Evolutionary conservation across 495 filamentous ascomycete genomes (phyloP).

Genomic region (Daldinia concentrica): DNA sequence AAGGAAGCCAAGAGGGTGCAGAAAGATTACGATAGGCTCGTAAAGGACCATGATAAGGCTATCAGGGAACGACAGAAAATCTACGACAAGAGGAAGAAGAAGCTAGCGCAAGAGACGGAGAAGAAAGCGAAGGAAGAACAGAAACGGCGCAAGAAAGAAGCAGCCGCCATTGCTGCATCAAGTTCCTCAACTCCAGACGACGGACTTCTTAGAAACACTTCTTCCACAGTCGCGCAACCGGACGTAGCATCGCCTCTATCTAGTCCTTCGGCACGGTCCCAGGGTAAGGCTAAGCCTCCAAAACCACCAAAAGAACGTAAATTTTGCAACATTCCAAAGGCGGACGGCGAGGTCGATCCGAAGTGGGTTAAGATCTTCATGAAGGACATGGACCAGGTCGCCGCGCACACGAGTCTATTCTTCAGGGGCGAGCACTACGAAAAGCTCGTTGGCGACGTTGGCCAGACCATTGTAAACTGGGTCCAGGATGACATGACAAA

Average conservation of each 20-base stretch:
- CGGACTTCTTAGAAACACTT: constrained; percentile 32
- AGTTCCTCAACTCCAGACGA: constrained; percentile 32
- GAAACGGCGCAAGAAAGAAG: constrained; percentile 51
- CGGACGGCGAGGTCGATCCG: constrained; percentile 61
- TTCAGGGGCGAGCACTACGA: constrained; percentile 76
- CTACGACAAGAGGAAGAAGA: constrained; percentile 63
- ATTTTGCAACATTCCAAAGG: constrained; percentile 78
- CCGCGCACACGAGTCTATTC: constrained; percentile 86
- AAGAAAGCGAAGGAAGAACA: constrained; percentile 52
- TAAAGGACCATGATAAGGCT: constrained; percentile 70
- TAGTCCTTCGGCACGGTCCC: constrained; percentile 6
- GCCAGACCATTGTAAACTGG: constrained; percentile 75
- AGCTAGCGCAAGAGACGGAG: constrained; percentile 55
- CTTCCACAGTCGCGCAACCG: constrained; percentile 30
- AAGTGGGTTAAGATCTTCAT: constrained; percentile 82
- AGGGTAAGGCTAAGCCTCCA: constrained; percentile 6
- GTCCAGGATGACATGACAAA: constrained; percentile 64
- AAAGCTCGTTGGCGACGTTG: constrained; percentile 77
- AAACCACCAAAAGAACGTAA: constrained; percentile 68
- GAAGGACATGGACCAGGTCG: constrained; percentile 84
- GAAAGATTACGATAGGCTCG: constrained; percentile 67
- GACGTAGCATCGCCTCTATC: not conserved
- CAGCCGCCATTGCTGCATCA: constrained; percentile 33
- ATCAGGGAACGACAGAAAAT: constrained; percentile 68
- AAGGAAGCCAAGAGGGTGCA: constrained; percentile 65